Evolutionary conservation across 2,329 filamentous ascomycete species (phyloP).

Genomic region (Penicillium sp.): DNA sequence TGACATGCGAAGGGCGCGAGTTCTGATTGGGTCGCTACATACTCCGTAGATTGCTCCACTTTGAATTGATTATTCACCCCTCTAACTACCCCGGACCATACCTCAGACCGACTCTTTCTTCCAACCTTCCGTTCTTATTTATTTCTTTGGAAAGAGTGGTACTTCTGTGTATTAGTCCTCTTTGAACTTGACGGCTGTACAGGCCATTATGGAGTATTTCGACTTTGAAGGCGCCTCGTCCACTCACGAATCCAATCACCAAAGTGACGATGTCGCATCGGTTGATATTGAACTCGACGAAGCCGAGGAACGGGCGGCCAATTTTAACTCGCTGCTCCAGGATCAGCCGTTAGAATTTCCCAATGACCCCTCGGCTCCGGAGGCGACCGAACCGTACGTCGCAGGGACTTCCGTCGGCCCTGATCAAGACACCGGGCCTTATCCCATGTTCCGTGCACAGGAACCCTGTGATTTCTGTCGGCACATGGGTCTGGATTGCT

Average conservation of each 20-base stretch:
- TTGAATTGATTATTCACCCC: slow-evolving; percentile 21
- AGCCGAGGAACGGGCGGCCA: slow-evolving; percentile 35
- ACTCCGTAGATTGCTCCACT: slow-evolving; percentile 10
- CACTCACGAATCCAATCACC: slow-evolving; percentile 30
- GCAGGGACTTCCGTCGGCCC: slow-evolving; percentile 18
- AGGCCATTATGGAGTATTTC: slow-evolving; percentile 43
- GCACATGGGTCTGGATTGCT: slow-evolving; percentile 46
- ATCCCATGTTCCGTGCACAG: slow-evolving; percentile 44
- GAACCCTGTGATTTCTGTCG: slow-evolving; percentile 46
- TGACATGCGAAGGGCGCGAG: slow-evolving; percentile 31
- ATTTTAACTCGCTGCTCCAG: slow-evolving; percentile 40
- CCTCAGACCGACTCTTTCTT: slow-evolving; percentile 18
- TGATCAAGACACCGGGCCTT: slow-evolving; percentile 30
- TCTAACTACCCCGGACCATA: slow-evolving; percentile 28
- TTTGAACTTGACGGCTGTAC: not conserved
- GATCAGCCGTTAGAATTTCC: slow-evolving; percentile 42
- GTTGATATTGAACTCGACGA: slow-evolving; percentile 38
- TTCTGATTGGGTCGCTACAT: not conserved
- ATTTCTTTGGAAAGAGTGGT: not conserved
- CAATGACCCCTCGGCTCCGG: slow-evolving; percentile 24
- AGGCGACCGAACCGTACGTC: slow-evolving; percentile 16
- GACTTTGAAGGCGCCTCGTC: slow-evolving; percentile 45
- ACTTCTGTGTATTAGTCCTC: not conserved
- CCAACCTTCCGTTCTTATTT: slow-evolving; percentile 4
- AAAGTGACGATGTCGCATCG: slow-evolving; percentile 40